Base-by-base conservation (phyloP, 345 rosid species). In the Crucihimalaya himalaica region DNA sequence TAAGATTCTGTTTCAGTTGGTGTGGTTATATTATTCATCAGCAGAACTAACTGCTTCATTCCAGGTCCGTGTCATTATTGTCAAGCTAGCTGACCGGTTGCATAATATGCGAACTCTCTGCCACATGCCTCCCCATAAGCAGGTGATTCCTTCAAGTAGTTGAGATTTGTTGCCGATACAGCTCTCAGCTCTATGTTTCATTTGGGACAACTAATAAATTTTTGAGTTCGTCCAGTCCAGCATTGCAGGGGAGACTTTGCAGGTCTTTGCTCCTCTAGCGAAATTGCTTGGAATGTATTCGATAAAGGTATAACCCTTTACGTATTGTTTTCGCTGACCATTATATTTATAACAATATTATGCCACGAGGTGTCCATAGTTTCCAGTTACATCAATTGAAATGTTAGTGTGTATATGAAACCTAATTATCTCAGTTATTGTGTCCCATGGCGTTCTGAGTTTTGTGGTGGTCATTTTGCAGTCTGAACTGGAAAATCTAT, bases 21-120 rank as follows among this genome's bases (percentile, higher is more conserved):
- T 71, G 39, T 37, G 27, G 13, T 42, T 59, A 8, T 66, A 42
- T 66, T 25, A 19, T 37, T 47, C 42, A 53, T 61, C 48, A 68
- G 53, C 50, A 61, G 47, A 68, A 69, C 67, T 81, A 62, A 56
- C 57, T 40, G 27, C 45, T 70, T 52, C 20, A 20, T 83, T 88
- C 70, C 81, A 95, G 99, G 99, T 95, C 52, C 97, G 99, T 34
- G 97, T 95, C 66, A 95, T 95, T 78, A 95, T 95, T 67, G 99
- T 95, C 84, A 95, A 95, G 83, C 87, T 95, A 76, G 99, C 96
- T 47, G 97, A 95, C 84, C 87, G 99, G 78, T 84, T 95, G 78
- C 99, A 95, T 84, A 95, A 95, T 71, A 95, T 95, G 97, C 93
- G 99, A 28, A 95, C 97, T 29, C 96, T 92, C 39, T 83, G 91